These are phyloP conservation scores for Pleodorina starrii DNA, from an alignment of 139 green algal species.

Conservation along the genomic window DNA sequence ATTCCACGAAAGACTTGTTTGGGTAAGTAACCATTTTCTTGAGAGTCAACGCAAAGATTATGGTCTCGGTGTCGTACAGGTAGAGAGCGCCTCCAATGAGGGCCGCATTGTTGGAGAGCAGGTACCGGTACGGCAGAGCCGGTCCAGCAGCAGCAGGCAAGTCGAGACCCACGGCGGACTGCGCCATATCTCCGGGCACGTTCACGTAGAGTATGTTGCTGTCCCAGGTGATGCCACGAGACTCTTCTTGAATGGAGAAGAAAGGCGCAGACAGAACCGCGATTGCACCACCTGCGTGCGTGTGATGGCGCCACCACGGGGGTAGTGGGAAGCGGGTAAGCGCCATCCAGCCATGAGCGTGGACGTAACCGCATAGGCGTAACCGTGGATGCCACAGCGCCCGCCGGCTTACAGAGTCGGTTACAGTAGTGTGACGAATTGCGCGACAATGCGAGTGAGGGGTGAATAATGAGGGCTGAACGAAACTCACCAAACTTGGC, in stretches of 20 bases:
- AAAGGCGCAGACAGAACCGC: neutral
- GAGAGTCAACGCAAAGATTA: neutral
- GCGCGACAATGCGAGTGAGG: too few species aligned
- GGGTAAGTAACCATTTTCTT: neutral
- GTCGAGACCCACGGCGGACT: neutral
- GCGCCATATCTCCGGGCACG: neutral
- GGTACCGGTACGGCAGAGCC: neutral
- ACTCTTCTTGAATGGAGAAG: neutral
- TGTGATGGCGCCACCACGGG: too few species aligned
- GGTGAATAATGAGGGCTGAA: too few species aligned
- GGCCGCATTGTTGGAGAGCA: constrained; percentile 2
- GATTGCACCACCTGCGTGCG: neutral
- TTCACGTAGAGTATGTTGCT: too few species aligned
- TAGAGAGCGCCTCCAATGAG: constrained; percentile 7
- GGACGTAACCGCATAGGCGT: too few species aligned
- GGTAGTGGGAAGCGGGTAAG: too few species aligned
- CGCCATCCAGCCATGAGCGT: too few species aligned
- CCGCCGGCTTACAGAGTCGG: too few species aligned
- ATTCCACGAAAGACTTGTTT: neutral
- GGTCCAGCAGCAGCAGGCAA: neutral
- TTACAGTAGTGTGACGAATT: too few species aligned
- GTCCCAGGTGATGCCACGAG: neutral
- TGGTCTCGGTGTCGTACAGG: neutral
- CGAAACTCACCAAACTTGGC: constrained; percentile 19
- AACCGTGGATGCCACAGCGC: too few species aligned